Conservation (phyloP, 345 rosid genomes). For the Crucihimalaya himalaica region DNA sequence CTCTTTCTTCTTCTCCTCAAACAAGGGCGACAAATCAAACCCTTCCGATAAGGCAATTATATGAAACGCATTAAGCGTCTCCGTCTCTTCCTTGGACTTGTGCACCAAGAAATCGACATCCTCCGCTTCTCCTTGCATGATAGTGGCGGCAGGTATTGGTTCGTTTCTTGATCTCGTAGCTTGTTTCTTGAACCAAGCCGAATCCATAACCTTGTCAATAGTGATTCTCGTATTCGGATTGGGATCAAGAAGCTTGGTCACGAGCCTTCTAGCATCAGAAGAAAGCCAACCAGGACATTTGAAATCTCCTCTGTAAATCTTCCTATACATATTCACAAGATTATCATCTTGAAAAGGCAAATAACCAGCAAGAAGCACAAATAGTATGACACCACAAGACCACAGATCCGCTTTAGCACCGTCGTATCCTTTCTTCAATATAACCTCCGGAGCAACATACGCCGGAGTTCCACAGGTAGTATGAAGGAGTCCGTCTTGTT, state of each 20-base stretch:
- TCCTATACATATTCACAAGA: conserved; percentile 75
- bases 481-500: conserved; percentile 75
- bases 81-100: conserved; percentile 48
- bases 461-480: conserved; percentile 96
- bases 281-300: conserved; percentile 90
- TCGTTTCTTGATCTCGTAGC: conserved; percentile 40
- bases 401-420: conserved; percentile 91
- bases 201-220: conserved; percentile 62
- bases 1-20: conserved; percentile 84
- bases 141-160: conserved; percentile 15
- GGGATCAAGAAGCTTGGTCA: conserved; percentile 87
- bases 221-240: conserved; percentile 65
- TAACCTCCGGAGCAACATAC: conserved; percentile 92
- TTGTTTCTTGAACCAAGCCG: conserved; percentile 72
- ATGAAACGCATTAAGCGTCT: conserved; percentile 83
- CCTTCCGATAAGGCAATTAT: conserved; percentile 87
- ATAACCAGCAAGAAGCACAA: conserved; percentile 84
- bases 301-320: conserved; percentile 87
- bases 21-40: conserved; percentile 80
- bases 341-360: conserved; percentile 88
- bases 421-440: conserved; percentile 79
- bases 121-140: conserved; percentile 38
- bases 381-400: conserved; percentile 95
- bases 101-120: conserved; percentile 15
- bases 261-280: conserved; percentile 67